These are phyloP conservation scores for Saprolegnia parasitica DNA, from an alignment of 352 stramenopile species.

Conservation along the genomic window DNA sequence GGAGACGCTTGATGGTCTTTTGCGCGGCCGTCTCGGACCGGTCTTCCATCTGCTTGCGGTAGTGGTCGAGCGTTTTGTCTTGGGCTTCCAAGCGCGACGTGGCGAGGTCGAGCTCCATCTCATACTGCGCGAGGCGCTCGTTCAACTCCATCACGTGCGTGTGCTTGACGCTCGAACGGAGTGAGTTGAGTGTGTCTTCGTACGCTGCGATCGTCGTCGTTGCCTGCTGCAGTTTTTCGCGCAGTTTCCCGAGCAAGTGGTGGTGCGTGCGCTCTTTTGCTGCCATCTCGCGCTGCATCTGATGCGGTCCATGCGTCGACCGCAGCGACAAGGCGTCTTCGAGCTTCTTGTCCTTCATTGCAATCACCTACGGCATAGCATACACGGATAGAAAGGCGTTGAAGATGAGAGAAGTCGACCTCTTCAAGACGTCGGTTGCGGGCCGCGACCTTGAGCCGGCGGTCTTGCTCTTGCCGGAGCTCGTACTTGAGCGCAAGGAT, in stretches of 20 bases:
- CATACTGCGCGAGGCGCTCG: constrained; percentile 5
- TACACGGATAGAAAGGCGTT: background rate
- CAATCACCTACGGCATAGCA: constrained; percentile 4
- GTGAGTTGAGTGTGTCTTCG: constrained; percentile 24
- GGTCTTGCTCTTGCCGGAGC: constrained; percentile 20
- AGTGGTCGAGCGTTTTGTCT: constrained; percentile 5
- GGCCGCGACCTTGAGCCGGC: constrained; percentile 13
- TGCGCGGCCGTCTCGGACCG: constrained; percentile 23
- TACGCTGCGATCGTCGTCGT: constrained; percentile 24
- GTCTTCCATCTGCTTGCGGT: constrained; percentile 26
- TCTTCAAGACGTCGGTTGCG: constrained; percentile 23
- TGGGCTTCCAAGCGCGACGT: background rate
- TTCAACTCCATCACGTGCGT: constrained; percentile 26
- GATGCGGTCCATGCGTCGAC: constrained; percentile 17
- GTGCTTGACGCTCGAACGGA: constrained; percentile 23
- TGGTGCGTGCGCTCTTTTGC: constrained; percentile 18
- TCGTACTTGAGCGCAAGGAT: constrained; percentile 24
- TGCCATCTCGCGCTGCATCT: constrained; percentile 21
- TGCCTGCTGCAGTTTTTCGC: constrained; percentile 24
- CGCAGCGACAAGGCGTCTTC: constrained; percentile 22
- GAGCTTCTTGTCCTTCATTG: constrained; percentile 30
- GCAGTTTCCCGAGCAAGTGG: constrained; percentile 26
- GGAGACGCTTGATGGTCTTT: constrained; percentile 25
- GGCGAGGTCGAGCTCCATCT: constrained; percentile 17
- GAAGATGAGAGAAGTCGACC: background rate